Conservation (phyloP, 2,329 filamentous ascomycete genomes). For the Botrytis fragariae region DNA sequence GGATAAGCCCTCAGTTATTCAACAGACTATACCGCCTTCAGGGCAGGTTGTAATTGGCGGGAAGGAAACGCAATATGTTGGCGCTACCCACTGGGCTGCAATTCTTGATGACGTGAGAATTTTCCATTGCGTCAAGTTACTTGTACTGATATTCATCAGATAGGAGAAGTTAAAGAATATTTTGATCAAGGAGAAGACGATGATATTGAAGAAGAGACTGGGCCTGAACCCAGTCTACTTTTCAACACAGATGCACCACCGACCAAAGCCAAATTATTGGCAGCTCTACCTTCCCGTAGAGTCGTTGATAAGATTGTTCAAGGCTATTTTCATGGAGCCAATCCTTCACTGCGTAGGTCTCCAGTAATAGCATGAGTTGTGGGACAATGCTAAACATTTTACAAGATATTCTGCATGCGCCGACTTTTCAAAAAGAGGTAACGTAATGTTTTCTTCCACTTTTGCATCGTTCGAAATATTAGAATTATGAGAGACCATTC, state of each 20-base stretch:
- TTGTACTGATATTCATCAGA: slow-evolving; percentile 42
- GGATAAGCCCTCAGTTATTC: background rate
- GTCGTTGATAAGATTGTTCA: slow-evolving; percentile 52
- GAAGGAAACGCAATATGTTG: slow-evolving; percentile 51
- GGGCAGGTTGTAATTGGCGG: slow-evolving; percentile 47
- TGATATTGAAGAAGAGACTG: slow-evolving; percentile 37
- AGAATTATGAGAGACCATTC: background rate
- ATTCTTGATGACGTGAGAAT: slow-evolving; percentile 56
- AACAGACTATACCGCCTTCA: background rate
- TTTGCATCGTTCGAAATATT: background rate
- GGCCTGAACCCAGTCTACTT: slow-evolving; percentile 40
- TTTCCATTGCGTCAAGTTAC: background rate
- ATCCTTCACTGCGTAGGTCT: slow-evolving; percentile 50
- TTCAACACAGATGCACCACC: slow-evolving; percentile 40
- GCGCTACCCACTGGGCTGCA: slow-evolving; percentile 59
- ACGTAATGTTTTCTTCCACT: background rate
- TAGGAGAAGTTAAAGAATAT: slow-evolving; percentile 57
- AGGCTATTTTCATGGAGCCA: slow-evolving; percentile 53
- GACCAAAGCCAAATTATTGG: slow-evolving; percentile 48
- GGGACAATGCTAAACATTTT: background rate
- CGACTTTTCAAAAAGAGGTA: slow-evolving; percentile 49
- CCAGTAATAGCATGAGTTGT: no score
- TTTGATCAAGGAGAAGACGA: slow-evolving; percentile 47
- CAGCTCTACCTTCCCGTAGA: slow-evolving; percentile 46
- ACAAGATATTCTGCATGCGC: slow-evolving; percentile 52